These are phyloP conservation scores for Russula olivacea DNA, from an alignment of 768 basidiomycete genomes.

Conservation along the genomic window DNA sequence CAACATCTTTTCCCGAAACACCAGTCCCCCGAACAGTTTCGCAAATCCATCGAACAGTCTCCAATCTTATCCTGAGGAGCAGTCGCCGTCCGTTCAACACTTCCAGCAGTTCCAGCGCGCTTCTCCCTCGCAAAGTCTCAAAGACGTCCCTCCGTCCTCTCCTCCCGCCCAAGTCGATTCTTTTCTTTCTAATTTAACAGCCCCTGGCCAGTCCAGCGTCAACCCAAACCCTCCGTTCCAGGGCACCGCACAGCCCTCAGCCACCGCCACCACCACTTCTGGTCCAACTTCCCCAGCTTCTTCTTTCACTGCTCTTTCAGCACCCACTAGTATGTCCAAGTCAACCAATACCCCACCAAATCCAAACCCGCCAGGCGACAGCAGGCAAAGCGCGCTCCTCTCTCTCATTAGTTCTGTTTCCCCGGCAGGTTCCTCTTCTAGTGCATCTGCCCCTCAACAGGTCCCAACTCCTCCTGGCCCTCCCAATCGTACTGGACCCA, in stretches of 20 bases:
- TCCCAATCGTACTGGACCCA: slow-evolving; percentile 45
- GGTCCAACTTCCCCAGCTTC: slow-evolving; percentile 41
- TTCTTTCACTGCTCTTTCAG: slow-evolving; percentile 38
- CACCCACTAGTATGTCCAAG: slow-evolving; percentile 38
- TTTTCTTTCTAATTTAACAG: slow-evolving; percentile 53
- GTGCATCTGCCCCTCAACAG: slow-evolving; percentile 46
- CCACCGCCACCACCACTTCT: slow-evolving; percentile 32
- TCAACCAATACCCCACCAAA: slow-evolving; percentile 35
- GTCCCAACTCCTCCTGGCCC: slow-evolving; percentile 65
- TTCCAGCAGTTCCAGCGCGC: slow-evolving; percentile 31
- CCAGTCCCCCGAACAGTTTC: slow-evolving; percentile 16
- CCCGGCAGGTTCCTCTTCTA: slow-evolving; percentile 33
- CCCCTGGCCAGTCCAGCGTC: slow-evolving; percentile 36
- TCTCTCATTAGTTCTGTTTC: slow-evolving; percentile 56
- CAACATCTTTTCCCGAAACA: slow-evolving; percentile 25
- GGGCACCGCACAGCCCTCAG: slow-evolving; percentile 28
- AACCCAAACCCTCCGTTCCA: slow-evolving; percentile 31
- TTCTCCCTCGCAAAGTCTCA: slow-evolving; percentile 31
- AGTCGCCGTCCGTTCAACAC: slow-evolving; percentile 22
- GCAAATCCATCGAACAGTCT: neutral
- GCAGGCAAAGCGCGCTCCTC: slow-evolving; percentile 64
- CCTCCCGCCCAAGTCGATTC: slow-evolving; percentile 61
- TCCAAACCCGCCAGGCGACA: slow-evolving; percentile 35
- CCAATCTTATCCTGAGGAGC: slow-evolving; percentile 23
- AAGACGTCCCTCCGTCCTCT: slow-evolving; percentile 39